Percentiles rank a stretch among this genome's conserved stretches.
Evolutionary conservation across 768 basidiomycete genomes (phyloP).

Genomic region (Neoboletus subvelutipes): DNA sequence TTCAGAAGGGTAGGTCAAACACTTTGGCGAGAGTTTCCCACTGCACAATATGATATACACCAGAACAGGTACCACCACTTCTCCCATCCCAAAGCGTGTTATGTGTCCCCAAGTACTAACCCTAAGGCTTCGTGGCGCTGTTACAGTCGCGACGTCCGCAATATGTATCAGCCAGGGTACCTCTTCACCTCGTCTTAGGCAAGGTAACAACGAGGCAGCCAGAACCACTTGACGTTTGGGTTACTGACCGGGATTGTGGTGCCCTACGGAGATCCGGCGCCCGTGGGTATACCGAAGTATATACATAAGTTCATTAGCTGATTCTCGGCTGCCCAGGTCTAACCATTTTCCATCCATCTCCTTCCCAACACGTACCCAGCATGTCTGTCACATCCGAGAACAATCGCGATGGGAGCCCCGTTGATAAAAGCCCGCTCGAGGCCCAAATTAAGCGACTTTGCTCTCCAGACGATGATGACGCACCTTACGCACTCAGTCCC

Average conservation of each 20-base stretch:
- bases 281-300: not conserved
- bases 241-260: not conserved
- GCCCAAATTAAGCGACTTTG: not conserved
- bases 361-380: not conserved
- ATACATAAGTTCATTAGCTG: not conserved
- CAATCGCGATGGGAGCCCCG: not conserved
- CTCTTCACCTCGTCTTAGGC: not conserved
- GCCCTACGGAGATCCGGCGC: not conserved
- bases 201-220: not conserved
- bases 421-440: not conserved
- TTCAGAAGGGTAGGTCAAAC: not conserved
- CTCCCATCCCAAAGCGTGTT: no score
- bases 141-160: not conserved
- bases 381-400: not conserved
- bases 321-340: not conserved
- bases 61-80: not conserved
- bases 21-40: not conserved
- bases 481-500: constrained; percentile 6
- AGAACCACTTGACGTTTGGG: not conserved
- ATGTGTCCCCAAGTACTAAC: not conserved
- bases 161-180: not conserved
- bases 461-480: not conserved
- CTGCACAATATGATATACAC: not conserved
- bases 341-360: no score
- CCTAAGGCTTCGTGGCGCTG: not conserved